Conservation (phyloP, 768 basidiomycete species). For the Russula dissimulans region DNA sequence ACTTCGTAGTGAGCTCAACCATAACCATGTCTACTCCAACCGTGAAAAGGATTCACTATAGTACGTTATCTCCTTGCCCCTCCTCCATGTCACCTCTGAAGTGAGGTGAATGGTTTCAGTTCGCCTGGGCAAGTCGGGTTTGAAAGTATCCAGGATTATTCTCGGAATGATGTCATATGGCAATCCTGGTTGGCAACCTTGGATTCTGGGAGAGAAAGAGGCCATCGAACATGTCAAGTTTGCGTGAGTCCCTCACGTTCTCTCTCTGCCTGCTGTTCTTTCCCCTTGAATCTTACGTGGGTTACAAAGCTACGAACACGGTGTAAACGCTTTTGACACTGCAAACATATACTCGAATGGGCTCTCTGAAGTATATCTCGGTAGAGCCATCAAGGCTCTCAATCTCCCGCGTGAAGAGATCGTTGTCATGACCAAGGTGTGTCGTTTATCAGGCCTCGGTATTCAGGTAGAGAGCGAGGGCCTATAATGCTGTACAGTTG, state of each 20-base stretch:
- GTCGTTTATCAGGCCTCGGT: not conserved
- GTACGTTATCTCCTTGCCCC: not conserved
- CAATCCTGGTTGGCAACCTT: constrained; percentile 23
- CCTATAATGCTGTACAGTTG: not conserved
- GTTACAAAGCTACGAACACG: constrained; percentile 39
- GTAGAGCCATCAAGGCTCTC: constrained; percentile 33
- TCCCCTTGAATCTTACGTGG: constrained; percentile 10
- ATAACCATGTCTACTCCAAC: not conserved
- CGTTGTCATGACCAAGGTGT: constrained; percentile 37
- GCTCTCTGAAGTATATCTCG: constrained; percentile 29
- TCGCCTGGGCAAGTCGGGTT: constrained; percentile 40
- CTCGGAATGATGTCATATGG: constrained; percentile 60
- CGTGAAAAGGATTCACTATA: constrained; percentile 8
- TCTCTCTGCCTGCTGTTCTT: not conserved
- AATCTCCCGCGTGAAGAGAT: constrained; percentile 33
- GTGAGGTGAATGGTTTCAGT: constrained; percentile 4
- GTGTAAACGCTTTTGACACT: constrained; percentile 56
- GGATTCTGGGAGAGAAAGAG: constrained; percentile 28
- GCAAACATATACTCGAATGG: constrained; percentile 34
- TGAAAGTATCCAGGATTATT: constrained; percentile 58
- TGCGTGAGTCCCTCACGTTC: constrained; percentile 22
- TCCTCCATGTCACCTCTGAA: too few species aligned
- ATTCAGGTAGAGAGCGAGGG: not conserved
- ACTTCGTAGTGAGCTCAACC: not conserved
- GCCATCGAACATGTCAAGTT: constrained; percentile 19